Conservation (phyloP, 2,329 filamentous ascomycete genomes). For the Knoxdaviesia proteae region DNA sequence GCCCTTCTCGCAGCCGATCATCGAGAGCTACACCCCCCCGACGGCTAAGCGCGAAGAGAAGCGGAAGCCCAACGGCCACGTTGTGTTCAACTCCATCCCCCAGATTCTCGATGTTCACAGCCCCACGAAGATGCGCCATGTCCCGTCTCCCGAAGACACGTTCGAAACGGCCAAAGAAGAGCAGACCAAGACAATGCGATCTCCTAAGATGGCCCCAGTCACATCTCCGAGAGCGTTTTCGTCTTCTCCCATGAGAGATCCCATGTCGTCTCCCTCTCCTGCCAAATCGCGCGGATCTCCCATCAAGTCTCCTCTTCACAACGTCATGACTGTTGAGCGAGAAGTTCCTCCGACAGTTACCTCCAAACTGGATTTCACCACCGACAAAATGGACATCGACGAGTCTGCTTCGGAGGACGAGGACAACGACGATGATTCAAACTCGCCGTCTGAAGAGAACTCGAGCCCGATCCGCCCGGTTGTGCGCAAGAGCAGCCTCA, state of each 20-base stretch:
- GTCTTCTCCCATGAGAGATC: too few species aligned
- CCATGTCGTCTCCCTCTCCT: too few species aligned
- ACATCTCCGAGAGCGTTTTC: neutral
- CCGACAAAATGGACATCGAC: neutral
- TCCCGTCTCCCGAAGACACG: conserved; percentile 14
- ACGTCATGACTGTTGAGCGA: too few species aligned
- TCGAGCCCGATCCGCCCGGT: conserved; percentile 50
- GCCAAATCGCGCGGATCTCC: too few species aligned
- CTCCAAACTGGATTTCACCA: neutral
- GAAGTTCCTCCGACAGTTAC: too few species aligned
- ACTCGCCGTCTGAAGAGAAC: conserved; percentile 21
- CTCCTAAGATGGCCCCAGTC: conserved; percentile 1
- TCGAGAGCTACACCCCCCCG: too few species aligned
- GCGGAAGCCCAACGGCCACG: too few species aligned
- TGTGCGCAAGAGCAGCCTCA: conserved; percentile 83
- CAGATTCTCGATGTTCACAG: conserved; percentile 3
- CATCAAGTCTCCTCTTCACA: too few species aligned
- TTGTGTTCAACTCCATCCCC: too few species aligned
- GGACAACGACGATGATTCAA: conserved; percentile 23
- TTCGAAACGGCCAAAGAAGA: conserved; percentile 24
- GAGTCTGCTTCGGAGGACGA: conserved; percentile 5
- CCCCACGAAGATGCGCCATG: conserved; percentile 10
- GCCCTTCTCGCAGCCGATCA: too few species aligned
- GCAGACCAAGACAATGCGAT: conserved; percentile 11
- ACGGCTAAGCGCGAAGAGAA: too few species aligned